A percentile compares a stretch with the other conserved stretches of the same genome.
Conservation (phyloP, 352 stramenopile genomes). For the Pythium periplocum region DNA sequence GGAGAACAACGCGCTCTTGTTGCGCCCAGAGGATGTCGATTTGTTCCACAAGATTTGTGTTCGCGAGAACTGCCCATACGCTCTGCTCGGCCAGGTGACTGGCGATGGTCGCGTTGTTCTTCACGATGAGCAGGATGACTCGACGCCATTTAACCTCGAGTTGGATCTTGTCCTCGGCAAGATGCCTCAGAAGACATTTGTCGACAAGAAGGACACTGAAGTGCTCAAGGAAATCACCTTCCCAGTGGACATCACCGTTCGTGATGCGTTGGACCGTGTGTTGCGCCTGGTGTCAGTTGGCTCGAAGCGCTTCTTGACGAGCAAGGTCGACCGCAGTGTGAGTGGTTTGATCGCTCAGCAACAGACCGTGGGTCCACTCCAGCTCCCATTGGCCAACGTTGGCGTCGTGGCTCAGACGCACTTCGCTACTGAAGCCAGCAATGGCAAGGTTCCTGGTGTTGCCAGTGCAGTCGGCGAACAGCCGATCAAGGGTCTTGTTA, state of each 20-base stretch:
- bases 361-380: conserved; percentile 97
- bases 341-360: conserved; percentile 98
- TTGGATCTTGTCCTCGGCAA: conserved; percentile 98
- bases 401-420: conserved; percentile 96
- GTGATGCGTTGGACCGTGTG: conserved; percentile 91
- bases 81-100: conserved; percentile 93
- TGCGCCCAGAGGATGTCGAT: conserved; percentile 86
- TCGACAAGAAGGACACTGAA: conserved; percentile 69
- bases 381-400: conserved; percentile 96
- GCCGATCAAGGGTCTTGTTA: conserved; percentile 95
- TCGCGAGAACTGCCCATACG: conserved; percentile 96
- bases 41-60: conserved; percentile 94
- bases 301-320: conserved; percentile 97
- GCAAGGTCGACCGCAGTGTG: conserved; percentile 97
- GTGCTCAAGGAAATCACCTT: conserved; percentile 60
- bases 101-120: conserved; percentile 96
- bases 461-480: conserved; percentile 96
- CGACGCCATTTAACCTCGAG: conserved; percentile 95
- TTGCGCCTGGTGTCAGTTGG: conserved; percentile 95
- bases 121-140: conserved; percentile 92
- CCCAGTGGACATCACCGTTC: conserved; percentile 86
- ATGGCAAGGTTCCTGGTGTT: conserved; percentile 89
- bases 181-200: conserved; percentile 99
- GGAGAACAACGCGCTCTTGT: conserved; percentile 98
- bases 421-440: conserved; percentile 67